Evolutionary conservation across 2,329 filamentous ascomycete genomes (phyloP).

Genomic region (Lecanicillium sp.): DNA sequence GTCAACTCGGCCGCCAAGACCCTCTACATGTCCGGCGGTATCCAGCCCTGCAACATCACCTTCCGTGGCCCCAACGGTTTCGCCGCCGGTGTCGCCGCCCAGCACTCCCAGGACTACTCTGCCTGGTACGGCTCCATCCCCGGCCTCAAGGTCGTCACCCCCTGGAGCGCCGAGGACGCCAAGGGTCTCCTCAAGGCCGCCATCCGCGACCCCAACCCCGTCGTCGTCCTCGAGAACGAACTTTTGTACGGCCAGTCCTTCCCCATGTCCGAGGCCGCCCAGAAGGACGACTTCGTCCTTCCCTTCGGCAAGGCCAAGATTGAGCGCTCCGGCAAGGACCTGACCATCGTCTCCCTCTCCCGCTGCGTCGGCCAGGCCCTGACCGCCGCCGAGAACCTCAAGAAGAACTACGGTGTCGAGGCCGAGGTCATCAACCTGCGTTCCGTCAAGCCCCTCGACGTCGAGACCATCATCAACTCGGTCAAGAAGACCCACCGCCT

Average conservation of each 20-base stretch:
- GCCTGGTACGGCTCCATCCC: constrained; percentile 99
- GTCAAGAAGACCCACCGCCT: constrained; percentile 98
- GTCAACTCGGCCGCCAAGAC: constrained; percentile 99
- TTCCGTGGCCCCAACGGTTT: constrained; percentile 99
- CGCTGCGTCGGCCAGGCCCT: constrained; percentile 93
- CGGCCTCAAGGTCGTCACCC: constrained; percentile 91
- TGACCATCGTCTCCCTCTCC: constrained; percentile 91
- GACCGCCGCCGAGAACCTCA: constrained; percentile 80
- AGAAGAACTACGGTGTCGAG: constrained; percentile 94
- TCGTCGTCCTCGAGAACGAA: constrained; percentile 86
- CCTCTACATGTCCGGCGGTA: constrained; percentile 99
- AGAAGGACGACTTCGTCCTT: constrained; percentile 93
- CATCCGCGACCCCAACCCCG: constrained; percentile 96
- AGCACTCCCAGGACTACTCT: constrained; percentile 98
- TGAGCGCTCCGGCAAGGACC: constrained; percentile 89
- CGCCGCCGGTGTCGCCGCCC: constrained; percentile 87
- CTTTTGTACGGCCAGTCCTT: constrained; percentile 88
- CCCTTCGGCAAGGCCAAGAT: constrained; percentile 99
- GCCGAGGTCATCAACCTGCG: constrained; percentile 97
- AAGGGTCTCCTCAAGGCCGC: constrained; percentile 97
- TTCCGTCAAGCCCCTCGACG: constrained; percentile 92
- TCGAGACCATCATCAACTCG: constrained; percentile 91
- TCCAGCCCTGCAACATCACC: constrained; percentile 98
- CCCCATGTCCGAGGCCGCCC: constrained; percentile 94
- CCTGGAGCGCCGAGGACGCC: constrained; percentile 95